Percentiles rank a stretch among this genome's conserved stretches.
Evolutionary conservation across 2,329 filamentous ascomycete genomes (phyloP).

Genomic region (Penicillium brasilianum): DNA sequence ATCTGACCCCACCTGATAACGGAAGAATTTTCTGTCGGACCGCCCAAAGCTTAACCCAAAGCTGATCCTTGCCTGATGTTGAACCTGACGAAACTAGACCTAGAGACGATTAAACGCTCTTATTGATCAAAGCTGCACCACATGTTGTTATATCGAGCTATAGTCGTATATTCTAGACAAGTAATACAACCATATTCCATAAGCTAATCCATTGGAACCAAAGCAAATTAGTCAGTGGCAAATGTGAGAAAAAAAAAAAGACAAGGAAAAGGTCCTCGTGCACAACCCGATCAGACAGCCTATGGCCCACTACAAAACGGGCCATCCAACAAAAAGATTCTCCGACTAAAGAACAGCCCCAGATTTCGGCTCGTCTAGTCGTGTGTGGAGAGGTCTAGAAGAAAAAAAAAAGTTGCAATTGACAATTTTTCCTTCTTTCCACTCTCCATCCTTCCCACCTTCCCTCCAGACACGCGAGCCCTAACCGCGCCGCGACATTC

Average conservation of each 20-base stretch:
- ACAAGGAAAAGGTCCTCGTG: not conserved
- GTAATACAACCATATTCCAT: not conserved
- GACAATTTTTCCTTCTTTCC: not conserved
- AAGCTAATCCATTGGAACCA: not conserved
- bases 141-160: not conserved
- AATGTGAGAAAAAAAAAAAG: not conserved
- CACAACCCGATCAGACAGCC: not conserved
- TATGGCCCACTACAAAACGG: conserved; percentile 8
- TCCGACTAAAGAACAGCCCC: conserved; percentile 10
- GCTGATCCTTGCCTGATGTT: conserved; percentile 3
- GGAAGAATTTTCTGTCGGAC: conserved; percentile 15
- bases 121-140: not conserved
- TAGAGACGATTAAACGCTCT: not conserved
- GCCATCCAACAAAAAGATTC: conserved; percentile 4
- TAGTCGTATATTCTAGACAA: not conserved
- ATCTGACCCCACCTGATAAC: conserved; percentile 18
- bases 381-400: conserved; percentile 4
- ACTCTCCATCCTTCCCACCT: conserved; percentile 1
- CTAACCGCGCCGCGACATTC: not conserved
- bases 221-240: not conserved
- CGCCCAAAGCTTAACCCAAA: conserved; percentile 13
- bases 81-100: not conserved
- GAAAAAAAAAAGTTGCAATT: not conserved
- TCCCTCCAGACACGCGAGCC: too few relatives aligned
- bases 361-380: conserved; percentile 2